A percentile compares a stretch with the other conserved stretches of the same genome.
Evolutionary conservation across 441 rosid genomes (phyloP).

Genomic region (Hura crepitans): DNA sequence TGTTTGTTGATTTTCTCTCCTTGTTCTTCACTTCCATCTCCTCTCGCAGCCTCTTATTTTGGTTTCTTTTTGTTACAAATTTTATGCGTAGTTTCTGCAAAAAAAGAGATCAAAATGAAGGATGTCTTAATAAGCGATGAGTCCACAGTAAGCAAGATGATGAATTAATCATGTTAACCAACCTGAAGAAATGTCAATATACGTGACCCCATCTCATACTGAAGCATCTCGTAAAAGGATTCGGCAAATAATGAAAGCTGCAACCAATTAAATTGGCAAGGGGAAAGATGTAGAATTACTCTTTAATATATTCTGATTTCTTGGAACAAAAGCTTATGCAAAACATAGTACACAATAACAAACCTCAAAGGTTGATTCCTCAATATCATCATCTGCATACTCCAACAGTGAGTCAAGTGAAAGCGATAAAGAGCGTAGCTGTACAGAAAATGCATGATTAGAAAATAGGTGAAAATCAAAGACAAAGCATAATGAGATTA

Average conservation of each 20-base stretch:
- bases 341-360: constrained; percentile 16
- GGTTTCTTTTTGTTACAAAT: constrained; percentile 69
- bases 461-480: neutral
- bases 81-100: constrained; percentile 61
- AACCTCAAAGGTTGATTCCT: constrained; percentile 93
- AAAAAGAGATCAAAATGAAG: constrained; percentile 18
- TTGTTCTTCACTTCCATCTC: constrained; percentile 46
- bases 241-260: constrained; percentile 97
- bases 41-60: constrained; percentile 68
- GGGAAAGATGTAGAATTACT: constrained; percentile 5
- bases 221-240: constrained; percentile 86
- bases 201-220: constrained; percentile 89
- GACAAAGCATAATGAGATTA: neutral
- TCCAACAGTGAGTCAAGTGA: constrained; percentile 92
- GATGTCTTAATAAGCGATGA: constrained; percentile 17
- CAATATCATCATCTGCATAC: constrained; percentile 80
- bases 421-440: constrained; percentile 75
- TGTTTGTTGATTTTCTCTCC: constrained; percentile 39
- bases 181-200: constrained; percentile 82
- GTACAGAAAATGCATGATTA: constrained; percentile 24
- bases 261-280: constrained; percentile 24
- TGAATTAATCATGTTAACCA: constrained; percentile 24
- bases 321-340: neutral
- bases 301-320: neutral
- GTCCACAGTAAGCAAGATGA: constrained; percentile 12